phyloP scores from a whole-genome alignment of 495 filamentous ascomycete species.

The Aspergillus egyptiacus region DNA sequence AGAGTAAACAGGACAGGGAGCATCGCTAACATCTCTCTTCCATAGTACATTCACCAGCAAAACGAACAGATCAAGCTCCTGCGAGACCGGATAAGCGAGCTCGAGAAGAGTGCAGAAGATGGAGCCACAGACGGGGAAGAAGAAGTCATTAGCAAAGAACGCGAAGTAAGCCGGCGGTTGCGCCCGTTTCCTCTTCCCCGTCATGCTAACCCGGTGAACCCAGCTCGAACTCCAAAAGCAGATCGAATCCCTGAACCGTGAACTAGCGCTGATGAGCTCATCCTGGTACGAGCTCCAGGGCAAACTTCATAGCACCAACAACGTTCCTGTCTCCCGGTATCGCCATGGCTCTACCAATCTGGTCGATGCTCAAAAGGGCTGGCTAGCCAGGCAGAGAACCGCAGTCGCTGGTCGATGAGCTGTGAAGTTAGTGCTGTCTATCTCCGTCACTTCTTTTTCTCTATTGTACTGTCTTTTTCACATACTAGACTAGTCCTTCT shows the following conservation, averaged over 20 bases:
- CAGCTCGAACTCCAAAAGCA: constrained; percentile 56
- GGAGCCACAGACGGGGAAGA: constrained; percentile 22
- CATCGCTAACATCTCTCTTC: neutral
- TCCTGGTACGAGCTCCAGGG: constrained; percentile 89
- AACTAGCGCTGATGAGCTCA: constrained; percentile 77
- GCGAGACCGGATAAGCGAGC: constrained; percentile 48
- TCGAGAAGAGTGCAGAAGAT: constrained; percentile 41
- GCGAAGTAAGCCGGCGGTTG: constrained; percentile 34
- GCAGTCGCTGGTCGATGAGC: constrained; percentile 48
- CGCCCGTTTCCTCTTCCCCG: neutral
- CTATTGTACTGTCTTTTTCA: neutral
- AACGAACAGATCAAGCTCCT: constrained; percentile 55
- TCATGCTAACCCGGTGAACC: constrained; percentile 19
- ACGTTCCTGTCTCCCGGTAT: constrained; percentile 54
- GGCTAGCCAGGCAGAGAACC: constrained; percentile 83
- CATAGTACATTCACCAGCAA: constrained; percentile 56
- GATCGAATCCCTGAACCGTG: constrained; percentile 64
- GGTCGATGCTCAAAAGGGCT: constrained; percentile 75
- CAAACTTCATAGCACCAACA: constrained; percentile 84
- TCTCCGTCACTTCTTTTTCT: neutral
- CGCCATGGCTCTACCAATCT: constrained; percentile 49
- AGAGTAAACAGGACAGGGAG: neutral
- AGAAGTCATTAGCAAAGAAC: constrained; percentile 42
- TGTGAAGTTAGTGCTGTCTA: neutral
- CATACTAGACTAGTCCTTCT: too few relatives aligned